Evolutionary conservation across 2,329 filamentous ascomycete genomes (phyloP).

Genomic region (Phoma sp.): DNA sequence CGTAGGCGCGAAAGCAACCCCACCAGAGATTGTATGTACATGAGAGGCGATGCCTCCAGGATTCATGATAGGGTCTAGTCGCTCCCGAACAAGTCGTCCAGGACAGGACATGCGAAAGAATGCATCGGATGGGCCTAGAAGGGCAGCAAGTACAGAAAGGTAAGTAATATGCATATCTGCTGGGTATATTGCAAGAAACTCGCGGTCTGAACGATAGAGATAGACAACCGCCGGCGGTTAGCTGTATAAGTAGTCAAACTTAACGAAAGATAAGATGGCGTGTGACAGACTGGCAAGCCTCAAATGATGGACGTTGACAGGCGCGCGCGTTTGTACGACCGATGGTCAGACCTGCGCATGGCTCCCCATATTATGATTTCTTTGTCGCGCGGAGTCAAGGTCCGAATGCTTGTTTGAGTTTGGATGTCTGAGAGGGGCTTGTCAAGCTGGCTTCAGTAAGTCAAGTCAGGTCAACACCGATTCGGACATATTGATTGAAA

Average conservation of each 20-base stretch:
- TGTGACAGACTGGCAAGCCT: constrained; percentile 7
- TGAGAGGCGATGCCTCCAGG: constrained; percentile 67
- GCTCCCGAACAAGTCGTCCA: constrained; percentile 49
- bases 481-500: constrained; percentile 5
- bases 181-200: not conserved
- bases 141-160: constrained; percentile 19
- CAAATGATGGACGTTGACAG: constrained; percentile 2
- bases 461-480: constrained; percentile 1
- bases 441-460: constrained; percentile 2
- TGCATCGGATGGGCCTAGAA: constrained; percentile 24
- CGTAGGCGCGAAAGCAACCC: constrained; percentile 68
- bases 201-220: not conserved
- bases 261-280: not conserved
- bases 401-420: not conserved
- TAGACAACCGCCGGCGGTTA: not conserved
- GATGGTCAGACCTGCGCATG: constrained; percentile 7
- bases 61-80: constrained; percentile 71
- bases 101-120: constrained; percentile 42
- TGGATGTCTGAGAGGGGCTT: constrained; percentile 3
- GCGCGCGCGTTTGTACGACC: constrained; percentile 12
- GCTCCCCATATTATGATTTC: constrained; percentile 2
- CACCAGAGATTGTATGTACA: constrained; percentile 74
- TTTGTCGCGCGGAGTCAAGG: constrained; percentile 6
- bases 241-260: constrained; percentile 7
- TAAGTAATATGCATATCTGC: constrained; percentile 24